Conservation (phyloP, 148 eudicot genomes). For the Gaultheria prostrata region DNA sequence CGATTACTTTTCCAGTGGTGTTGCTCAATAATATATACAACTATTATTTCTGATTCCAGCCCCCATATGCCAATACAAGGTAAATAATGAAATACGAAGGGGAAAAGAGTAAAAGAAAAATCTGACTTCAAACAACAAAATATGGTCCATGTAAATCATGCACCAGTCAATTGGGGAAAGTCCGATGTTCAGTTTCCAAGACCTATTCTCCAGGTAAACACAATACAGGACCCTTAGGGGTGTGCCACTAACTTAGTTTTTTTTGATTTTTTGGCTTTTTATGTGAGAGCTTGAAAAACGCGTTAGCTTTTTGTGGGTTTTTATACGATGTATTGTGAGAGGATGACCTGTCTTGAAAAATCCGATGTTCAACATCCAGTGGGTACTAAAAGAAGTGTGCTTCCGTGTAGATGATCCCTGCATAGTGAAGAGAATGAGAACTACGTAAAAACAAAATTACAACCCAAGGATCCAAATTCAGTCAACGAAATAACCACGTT, state of each 20-base stretch:
- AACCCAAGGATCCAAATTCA: neutral
- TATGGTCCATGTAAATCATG: neutral
- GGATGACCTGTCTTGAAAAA: too few species aligned
- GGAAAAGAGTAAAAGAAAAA: too few species aligned
- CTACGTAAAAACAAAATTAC: neutral
- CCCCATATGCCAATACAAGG: neutral
- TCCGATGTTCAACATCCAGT: neutral
- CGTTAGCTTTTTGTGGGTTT: too few species aligned
- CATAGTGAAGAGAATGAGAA: neutral
- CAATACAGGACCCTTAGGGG: too few species aligned
- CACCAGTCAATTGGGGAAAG: too few species aligned
- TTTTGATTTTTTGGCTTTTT: too few species aligned
- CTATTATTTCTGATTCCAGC: neutral
- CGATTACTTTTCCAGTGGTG: neutral
- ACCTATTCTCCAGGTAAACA: too few species aligned
- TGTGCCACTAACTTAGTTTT: too few species aligned
- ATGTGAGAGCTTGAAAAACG: too few species aligned
- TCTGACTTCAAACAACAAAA: neutral
- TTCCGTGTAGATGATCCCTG: slow-evolving; percentile 9
- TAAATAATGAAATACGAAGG: neutral
- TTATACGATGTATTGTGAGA: too few species aligned
- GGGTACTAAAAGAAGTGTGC: neutral
- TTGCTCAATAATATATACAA: neutral
- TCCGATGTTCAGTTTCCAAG: neutral
- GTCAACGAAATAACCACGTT: neutral